phyloP scores from a whole-genome alignment of 352 stramenopile species.

The Phytopythium chamaehyphon region DNA sequence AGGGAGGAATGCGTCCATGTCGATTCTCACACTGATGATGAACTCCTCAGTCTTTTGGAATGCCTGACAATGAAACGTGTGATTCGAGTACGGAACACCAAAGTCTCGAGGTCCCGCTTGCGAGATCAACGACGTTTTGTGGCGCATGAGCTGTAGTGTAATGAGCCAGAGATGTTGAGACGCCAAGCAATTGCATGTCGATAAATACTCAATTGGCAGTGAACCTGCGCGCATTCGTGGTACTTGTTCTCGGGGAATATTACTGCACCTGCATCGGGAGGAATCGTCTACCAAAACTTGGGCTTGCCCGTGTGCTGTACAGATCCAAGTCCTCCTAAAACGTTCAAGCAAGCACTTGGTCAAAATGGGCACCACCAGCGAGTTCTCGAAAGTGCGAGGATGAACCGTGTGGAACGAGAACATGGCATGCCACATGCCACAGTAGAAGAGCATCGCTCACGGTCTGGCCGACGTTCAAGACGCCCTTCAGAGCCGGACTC shows the following conservation, averaged over 20 bases:
- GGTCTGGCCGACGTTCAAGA: constrained; percentile 87
- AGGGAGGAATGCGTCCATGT: constrained; percentile 82
- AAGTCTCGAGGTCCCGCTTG: constrained; percentile 77
- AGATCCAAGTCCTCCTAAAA: constrained; percentile 91
- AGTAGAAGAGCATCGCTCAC: constrained; percentile 92
- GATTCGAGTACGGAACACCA: constrained; percentile 79
- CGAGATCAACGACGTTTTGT: constrained; percentile 92
- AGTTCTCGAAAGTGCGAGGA: too few relatives aligned
- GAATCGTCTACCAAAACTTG: constrained; percentile 93
- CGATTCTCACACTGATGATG: constrained; percentile 86
- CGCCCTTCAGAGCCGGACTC: constrained; percentile 70
- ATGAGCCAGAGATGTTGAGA: background rate
- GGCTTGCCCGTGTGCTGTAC: constrained; percentile 88
- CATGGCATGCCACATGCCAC: constrained; percentile 93
- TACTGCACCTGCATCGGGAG: constrained; percentile 50
- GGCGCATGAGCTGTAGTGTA: constrained; percentile 79
- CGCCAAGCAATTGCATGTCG: background rate
- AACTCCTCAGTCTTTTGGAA: constrained; percentile 89
- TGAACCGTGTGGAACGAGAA: constrained; percentile 90
- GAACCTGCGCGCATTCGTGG: constrained; percentile 67
- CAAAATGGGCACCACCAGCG: too few relatives aligned
- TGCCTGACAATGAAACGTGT: too few relatives aligned
- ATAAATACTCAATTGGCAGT: too few relatives aligned
- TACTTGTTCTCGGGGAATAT: constrained; percentile 90
- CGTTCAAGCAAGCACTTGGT: too few relatives aligned